Evolutionary conservation across 805 yeast species (phyloP).

Genomic region (Starmera caribaea): DNA sequence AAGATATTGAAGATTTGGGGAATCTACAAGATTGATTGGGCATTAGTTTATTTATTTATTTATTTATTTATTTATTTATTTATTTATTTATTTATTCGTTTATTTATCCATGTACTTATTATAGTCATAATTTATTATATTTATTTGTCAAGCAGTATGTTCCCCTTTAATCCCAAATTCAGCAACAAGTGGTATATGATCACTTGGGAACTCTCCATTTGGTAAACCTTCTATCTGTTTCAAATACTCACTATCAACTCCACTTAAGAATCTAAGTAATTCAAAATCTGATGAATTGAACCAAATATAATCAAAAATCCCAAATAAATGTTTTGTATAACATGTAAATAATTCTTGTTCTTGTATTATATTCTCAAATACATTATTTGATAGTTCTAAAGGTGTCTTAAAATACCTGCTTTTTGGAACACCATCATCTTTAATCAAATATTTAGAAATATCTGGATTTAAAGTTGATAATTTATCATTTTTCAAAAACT

Average conservation of each 20-base stretch:
- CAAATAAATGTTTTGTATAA: slow-evolving; percentile 38
- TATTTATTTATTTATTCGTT: not conserved
- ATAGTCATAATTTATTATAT: not conserved
- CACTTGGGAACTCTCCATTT: slow-evolving; percentile 49
- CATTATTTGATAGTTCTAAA: slow-evolving; percentile 17
- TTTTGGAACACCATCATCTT: too few species aligned
- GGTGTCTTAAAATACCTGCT: slow-evolving; percentile 19
- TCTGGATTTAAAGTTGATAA: slow-evolving; percentile 17
- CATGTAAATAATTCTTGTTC: slow-evolving; percentile 25
- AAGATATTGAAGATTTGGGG: slow-evolving; percentile 25
- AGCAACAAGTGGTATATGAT: slow-evolving; percentile 34
- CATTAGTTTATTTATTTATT: not conserved
- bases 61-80: not conserved
- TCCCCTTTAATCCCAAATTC: slow-evolving; percentile 20
- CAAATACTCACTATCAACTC: slow-evolving; percentile 28
- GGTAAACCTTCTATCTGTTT: slow-evolving; percentile 36
- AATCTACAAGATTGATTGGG: not conserved
- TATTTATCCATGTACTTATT: not conserved
- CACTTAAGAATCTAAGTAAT: slow-evolving; percentile 40
- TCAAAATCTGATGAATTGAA: slow-evolving; percentile 30
- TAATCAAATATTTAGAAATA: slow-evolving; percentile 3
- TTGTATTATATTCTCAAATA: slow-evolving; percentile 19
- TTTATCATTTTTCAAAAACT: slow-evolving; percentile 28
- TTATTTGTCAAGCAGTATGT: not conserved
- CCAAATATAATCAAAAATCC: slow-evolving; percentile 53